A percentile compares a stretch with the other conserved stretches of the same genome.
phyloP scores from a whole-genome alignment of 805 yeast genomes.

The Kodamaea neixiangensis region DNA sequence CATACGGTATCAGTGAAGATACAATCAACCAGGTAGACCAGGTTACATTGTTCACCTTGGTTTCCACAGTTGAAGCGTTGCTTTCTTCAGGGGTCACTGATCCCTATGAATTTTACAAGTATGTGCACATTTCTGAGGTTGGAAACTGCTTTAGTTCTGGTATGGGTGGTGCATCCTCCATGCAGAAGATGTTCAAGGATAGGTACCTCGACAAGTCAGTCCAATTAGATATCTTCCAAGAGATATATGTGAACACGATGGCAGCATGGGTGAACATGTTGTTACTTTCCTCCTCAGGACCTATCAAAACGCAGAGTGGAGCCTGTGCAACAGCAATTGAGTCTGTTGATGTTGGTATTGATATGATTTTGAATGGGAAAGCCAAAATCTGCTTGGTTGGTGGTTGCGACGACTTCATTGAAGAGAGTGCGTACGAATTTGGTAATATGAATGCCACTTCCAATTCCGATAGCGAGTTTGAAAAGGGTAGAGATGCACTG shows the following conservation, averaged over 20 bases:
- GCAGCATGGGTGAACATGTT: slow-evolving; percentile 99
- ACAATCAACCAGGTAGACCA: slow-evolving; percentile 94
- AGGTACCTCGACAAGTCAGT: slow-evolving; percentile 91
- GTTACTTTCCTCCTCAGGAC: slow-evolving; percentile 95
- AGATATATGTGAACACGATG: slow-evolving; percentile 98
- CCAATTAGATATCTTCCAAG: slow-evolving; percentile 96
- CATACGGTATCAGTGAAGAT: slow-evolving; percentile 94
- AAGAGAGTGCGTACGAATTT: slow-evolving; percentile 96
- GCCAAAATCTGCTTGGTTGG: slow-evolving; percentile 97
- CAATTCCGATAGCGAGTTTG: slow-evolving; percentile 82
- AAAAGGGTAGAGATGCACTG: slow-evolving; percentile 94
- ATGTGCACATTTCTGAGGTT: slow-evolving; percentile 96
- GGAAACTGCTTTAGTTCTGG: slow-evolving; percentile 99
- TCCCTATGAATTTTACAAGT: slow-evolving; percentile 97
- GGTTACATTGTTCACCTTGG: slow-evolving; percentile 87
- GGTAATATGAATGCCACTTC: slow-evolving; percentile 99
- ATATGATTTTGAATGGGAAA: slow-evolving; percentile 88
- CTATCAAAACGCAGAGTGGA: slow-evolving; percentile 98
- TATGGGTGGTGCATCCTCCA: slow-evolving; percentile 98
- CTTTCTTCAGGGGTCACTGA: slow-evolving; percentile 94
- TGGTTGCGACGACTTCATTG: slow-evolving; percentile 99
- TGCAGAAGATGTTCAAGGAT: slow-evolving; percentile 97
- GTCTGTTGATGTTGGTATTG: slow-evolving; percentile 94
- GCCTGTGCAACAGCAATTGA: slow-evolving; percentile 99
- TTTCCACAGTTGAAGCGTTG: slow-evolving; percentile 93